Conservation (phyloP, 108 stramenopile genomes). For the Cyclotella kingstonii region DNA sequence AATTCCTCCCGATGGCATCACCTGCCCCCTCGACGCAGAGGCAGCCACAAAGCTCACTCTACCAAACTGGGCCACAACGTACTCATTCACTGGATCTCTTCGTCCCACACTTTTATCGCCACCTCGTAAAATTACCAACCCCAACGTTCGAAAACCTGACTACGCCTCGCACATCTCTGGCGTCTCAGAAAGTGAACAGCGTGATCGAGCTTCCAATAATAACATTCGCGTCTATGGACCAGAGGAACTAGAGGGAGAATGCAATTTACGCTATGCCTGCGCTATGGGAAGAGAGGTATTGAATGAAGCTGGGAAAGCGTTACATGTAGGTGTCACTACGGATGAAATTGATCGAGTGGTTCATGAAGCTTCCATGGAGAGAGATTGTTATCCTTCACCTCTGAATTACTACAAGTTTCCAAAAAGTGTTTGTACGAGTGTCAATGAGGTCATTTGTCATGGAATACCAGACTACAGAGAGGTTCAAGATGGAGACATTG, state of each 20-base stretch:
- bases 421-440: conserved; percentile 93
- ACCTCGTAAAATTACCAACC: conserved; percentile 55
- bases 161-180: conserved; percentile 79
- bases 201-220: conserved; percentile 64
- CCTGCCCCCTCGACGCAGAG: conserved; percentile 59
- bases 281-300: conserved; percentile 94
- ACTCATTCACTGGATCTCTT: conserved; percentile 65
- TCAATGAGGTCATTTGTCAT: conserved; percentile 98
- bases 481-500: conserved; percentile 96
- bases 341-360: conserved; percentile 92
- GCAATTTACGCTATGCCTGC: conserved; percentile 88
- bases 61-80: conserved; percentile 68
- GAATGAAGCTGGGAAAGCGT: conserved; percentile 87
- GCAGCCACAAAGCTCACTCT: conserved; percentile 48
- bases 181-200: conserved; percentile 65
- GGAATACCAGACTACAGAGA: conserved; percentile 91
- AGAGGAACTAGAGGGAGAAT: conserved; percentile 85
- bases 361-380: conserved; percentile 89
- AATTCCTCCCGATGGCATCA: conserved; percentile 60
- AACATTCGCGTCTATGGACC: conserved; percentile 75
- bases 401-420: conserved; percentile 98
- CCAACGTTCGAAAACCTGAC: conserved; percentile 69
- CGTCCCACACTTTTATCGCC: conserved; percentile 73
- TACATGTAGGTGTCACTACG: conserved; percentile 92
- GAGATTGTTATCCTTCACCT: conserved; percentile 95